Conservation (phyloP, 73 alveolate species). For the Paramecium pentaurelia region DNA sequence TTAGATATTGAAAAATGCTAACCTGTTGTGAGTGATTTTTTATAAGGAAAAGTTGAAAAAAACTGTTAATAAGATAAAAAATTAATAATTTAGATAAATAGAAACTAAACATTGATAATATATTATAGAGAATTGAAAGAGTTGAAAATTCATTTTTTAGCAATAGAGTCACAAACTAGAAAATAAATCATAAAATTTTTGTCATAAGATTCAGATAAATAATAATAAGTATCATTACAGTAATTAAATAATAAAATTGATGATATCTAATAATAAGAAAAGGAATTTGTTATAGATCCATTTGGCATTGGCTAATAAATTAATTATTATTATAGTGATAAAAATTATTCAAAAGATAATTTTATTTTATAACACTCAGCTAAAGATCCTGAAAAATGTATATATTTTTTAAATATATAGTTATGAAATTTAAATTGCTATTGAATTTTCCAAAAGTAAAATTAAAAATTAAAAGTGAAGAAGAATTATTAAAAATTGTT, state of each 20-base stretch:
- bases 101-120: not conserved
- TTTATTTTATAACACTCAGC: not conserved
- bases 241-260: no score
- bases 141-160: not conserved
- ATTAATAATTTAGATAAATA: not conserved
- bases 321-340: constrained; percentile 6
- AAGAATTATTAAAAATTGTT: not conserved
- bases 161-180: not conserved
- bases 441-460: not conserved
- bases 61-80: not conserved
- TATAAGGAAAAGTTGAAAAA: not conserved
- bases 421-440: not conserved
- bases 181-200: not conserved
- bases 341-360: not conserved
- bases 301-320: not conserved
- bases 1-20: not conserved
- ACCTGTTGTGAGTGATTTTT: not conserved
- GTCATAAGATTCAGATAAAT: not conserved
- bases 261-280: no score
- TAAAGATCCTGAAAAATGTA: constrained; percentile 11
- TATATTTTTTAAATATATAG: not conserved
- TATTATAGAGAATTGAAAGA: not conserved
- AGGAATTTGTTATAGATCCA: not conserved
- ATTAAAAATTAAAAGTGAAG: not conserved
- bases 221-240: no score